Conservation (phyloP, 2,329 filamentous ascomycete species). For the Colletotrichum echinochloae region DNA sequence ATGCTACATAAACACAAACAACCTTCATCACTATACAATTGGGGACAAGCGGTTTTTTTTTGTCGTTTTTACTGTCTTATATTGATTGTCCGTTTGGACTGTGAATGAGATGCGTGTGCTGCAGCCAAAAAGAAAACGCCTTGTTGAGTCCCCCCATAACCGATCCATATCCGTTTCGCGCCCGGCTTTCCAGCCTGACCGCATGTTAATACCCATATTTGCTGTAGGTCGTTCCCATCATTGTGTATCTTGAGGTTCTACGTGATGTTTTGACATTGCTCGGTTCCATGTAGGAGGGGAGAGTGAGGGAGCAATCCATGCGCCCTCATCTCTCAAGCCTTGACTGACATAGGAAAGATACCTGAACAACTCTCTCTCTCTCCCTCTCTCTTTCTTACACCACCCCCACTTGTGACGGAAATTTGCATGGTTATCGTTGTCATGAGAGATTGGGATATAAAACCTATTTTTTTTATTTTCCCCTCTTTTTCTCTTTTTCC, state of each 20-base stretch:
- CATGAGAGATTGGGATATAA: neutral
- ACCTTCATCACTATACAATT: neutral
- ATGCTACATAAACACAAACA: too few relatives aligned
- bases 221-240: neutral
- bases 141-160: neutral
- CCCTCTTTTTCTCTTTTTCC: slow-evolving; percentile 6
- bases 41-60: neutral
- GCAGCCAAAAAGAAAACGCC: slow-evolving; percentile 22
- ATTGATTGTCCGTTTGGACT: slow-evolving; percentile 11
- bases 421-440: slow-evolving; percentile 10
- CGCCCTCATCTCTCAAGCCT: neutral
- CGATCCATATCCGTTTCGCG: neutral
- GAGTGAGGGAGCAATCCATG: neutral
- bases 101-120: slow-evolving; percentile 29
- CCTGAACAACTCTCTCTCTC: slow-evolving; percentile 14
- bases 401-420: slow-evolving; percentile 10
- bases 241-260: neutral
- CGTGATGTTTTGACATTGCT: neutral
- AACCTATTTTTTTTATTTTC: neutral
- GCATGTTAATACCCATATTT: neutral
- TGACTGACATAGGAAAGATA: slow-evolving; percentile 19
- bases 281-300: neutral
- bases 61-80: neutral
- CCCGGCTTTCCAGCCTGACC: slow-evolving; percentile 6
- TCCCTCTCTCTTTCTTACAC: slow-evolving; percentile 24